Conservation (phyloP, 2,329 filamentous ascomycete genomes). For the Fusarium nygamai region DNA sequence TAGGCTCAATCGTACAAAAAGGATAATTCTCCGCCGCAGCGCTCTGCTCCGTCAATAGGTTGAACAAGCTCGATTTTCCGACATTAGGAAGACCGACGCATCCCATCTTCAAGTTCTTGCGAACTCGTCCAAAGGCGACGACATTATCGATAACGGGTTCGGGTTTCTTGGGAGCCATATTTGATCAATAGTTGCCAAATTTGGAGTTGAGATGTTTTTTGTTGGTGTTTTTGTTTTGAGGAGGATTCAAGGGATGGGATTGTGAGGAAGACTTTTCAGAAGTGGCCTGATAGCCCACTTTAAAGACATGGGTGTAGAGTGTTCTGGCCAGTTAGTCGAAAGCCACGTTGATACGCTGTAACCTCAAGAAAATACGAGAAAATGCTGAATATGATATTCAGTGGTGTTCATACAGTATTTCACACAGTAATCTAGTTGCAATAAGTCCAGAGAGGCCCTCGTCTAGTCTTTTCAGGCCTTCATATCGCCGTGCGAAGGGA, state of each 20-base stretch:
- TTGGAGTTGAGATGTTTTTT: not conserved
- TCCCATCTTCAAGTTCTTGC: constrained; percentile 59
- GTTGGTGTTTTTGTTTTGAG: constrained; percentile 4
- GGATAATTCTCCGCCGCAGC: constrained; percentile 57
- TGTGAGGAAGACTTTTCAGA: constrained; percentile 39
- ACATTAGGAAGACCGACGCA: constrained; percentile 58
- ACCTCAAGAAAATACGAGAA: not conserved
- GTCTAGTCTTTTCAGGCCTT: not conserved
- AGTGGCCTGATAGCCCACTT: constrained; percentile 44
- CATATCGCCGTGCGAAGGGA: rapidly evolving
- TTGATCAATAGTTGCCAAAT: constrained; percentile 2
- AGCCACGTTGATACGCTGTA: not conserved
- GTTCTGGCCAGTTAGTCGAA: constrained; percentile 11
- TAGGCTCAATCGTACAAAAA: constrained; percentile 59
- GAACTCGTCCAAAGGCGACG: constrained; percentile 56
- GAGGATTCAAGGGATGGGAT: constrained; percentile 2
- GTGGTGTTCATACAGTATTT: rapidly evolving
- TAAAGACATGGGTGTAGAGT: constrained; percentile 36
- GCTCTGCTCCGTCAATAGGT: constrained; percentile 57
- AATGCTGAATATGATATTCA: rapidly evolving
- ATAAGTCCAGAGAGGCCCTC: rapidly evolving
- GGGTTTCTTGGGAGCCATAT: constrained; percentile 57
- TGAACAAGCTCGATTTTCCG: constrained; percentile 58
- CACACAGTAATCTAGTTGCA: rapidly evolving
- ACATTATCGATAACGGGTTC: constrained; percentile 55